phyloP scores from a whole-genome alignment of 2,329 filamentous ascomycete species.

The Microdochium trichocladiopsis region DNA sequence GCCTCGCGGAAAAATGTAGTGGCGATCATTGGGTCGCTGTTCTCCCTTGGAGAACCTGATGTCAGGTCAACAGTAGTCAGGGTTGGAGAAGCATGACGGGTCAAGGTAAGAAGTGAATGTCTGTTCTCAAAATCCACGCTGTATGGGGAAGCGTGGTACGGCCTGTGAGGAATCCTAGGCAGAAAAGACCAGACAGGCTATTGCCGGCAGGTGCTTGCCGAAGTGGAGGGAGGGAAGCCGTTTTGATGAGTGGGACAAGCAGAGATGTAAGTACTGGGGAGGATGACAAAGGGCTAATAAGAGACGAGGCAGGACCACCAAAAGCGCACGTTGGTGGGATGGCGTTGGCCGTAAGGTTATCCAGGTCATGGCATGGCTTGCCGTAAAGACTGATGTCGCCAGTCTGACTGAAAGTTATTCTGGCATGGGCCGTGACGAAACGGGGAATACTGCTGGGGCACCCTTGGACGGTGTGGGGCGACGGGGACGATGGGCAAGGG shows the following conservation, averaged over 20 bases:
- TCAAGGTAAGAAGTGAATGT: background rate
- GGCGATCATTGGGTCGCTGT: background rate
- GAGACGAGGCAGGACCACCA: background rate
- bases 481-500: background rate
- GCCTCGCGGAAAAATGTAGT: background rate
- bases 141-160: too few species aligned
- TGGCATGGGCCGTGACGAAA: background rate
- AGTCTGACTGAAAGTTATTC: background rate
- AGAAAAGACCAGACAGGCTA: too few species aligned
- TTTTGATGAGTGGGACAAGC: too few species aligned
- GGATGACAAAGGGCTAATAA: background rate
- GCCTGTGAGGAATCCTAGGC: too few species aligned
- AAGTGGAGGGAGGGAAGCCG: too few species aligned
- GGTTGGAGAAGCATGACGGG: background rate
- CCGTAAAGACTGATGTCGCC: background rate
- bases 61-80: background rate
- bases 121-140: background rate
- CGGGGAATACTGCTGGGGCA: background rate
- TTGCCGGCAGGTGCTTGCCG: too few species aligned
- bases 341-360: background rate
- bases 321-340: background rate
- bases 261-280: too few species aligned
- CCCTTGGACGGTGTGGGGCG: background rate
- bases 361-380: background rate
- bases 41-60: background rate